Evolutionary conservation across 2,329 filamentous ascomycete species (phyloP).

Genomic region (Didymella keratinophila): DNA sequence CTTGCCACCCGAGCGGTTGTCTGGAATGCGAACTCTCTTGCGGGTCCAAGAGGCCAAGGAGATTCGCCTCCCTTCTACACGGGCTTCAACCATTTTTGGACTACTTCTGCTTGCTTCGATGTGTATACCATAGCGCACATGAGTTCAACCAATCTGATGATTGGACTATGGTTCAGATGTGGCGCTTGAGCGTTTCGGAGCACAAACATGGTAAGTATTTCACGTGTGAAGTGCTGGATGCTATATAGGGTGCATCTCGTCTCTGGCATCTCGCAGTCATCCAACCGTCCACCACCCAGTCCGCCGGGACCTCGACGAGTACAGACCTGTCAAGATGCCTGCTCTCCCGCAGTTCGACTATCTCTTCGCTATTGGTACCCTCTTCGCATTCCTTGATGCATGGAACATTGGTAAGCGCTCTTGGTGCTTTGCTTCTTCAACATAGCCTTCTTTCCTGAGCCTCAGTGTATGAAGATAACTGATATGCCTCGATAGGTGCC

Average conservation of each 20-base stretch:
- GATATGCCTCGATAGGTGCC: background rate
- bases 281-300: background rate
- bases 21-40: background rate
- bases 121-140: background rate
- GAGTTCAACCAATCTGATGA: background rate
- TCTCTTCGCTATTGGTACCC: background rate
- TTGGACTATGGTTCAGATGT: background rate
- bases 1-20: background rate
- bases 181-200: background rate
- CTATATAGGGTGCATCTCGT: background rate
- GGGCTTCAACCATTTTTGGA: background rate
- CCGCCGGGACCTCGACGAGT: background rate
- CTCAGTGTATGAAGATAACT: background rate
- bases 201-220: background rate
- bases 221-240: background rate
- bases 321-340: background rate
- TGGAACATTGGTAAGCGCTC: background rate
- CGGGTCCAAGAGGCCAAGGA: background rate
- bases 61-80: background rate
- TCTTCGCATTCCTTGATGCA: background rate
- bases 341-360: background rate
- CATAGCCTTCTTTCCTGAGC: background rate
- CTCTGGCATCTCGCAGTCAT: background rate
- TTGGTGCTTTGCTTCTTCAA: background rate
- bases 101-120: background rate